Evolutionary conservation across 2,329 filamentous ascomycete species (phyloP).

Genomic region (Xylariaceae sp.): DNA sequence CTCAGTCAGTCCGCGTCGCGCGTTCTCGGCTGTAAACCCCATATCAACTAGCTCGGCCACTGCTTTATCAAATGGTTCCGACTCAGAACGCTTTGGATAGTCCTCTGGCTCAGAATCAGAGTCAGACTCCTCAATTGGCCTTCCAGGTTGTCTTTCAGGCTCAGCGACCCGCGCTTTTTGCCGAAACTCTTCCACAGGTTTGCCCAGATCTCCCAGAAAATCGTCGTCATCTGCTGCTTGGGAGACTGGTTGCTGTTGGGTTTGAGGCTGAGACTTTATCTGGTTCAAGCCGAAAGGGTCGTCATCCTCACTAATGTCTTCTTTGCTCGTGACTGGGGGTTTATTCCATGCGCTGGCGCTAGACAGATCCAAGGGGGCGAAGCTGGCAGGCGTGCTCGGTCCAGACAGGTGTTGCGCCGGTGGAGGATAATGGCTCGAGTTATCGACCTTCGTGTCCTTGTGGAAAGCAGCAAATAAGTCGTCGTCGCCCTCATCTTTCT

Average conservation of each 20-base stretch:
- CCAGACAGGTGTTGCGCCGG: constrained; percentile 48
- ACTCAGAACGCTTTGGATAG: constrained; percentile 26
- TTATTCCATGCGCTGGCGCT: constrained; percentile 60
- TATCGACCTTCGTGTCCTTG: constrained; percentile 69
- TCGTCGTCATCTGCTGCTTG: constrained; percentile 63
- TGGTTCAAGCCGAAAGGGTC: constrained; percentile 85
- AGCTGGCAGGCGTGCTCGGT: constrained; percentile 53
- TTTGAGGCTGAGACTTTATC: constrained; percentile 54
- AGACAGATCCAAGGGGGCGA: constrained; percentile 56
- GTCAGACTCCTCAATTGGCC: constrained; percentile 59
- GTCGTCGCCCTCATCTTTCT: constrained; percentile 56
- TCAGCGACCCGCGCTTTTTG: constrained; percentile 50
- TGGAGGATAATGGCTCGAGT: constrained; percentile 68
- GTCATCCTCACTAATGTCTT: constrained; percentile 68
- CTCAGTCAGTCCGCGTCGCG: constrained; percentile 78
- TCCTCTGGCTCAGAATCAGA: constrained; percentile 51
- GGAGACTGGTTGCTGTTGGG: constrained; percentile 31
- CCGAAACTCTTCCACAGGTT: constrained; percentile 68
- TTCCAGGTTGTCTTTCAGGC: constrained; percentile 58
- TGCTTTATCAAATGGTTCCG: constrained; percentile 76
- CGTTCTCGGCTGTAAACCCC: constrained; percentile 86
- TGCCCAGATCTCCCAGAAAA: constrained; percentile 67
- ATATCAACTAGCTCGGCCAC: constrained; percentile 92
- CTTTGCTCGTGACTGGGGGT: constrained; percentile 40
- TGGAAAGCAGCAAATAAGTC: constrained; percentile 73